phyloP scores from a whole-genome alignment of 129 eudicot species.

The Calendula officinalis region DNA sequence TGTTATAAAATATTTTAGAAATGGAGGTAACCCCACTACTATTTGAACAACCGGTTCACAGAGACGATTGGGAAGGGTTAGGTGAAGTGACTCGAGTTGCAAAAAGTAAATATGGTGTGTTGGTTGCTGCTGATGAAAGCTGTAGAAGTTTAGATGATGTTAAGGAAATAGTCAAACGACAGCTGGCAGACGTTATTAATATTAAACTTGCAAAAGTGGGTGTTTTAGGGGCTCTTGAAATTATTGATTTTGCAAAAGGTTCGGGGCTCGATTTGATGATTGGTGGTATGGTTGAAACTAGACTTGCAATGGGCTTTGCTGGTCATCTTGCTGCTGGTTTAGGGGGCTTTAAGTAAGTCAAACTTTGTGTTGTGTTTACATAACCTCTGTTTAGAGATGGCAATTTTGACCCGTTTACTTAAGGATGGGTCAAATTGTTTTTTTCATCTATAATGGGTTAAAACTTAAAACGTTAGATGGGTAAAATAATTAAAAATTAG shows the following conservation, averaged over 20 bases:
- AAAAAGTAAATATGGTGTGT: slow-evolving; percentile 67
- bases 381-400: background rate
- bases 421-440: no score
- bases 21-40: slow-evolving; percentile 84
- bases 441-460: no score
- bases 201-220: slow-evolving; percentile 92
- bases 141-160: slow-evolving; percentile 81
- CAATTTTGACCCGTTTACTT: no score
- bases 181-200: slow-evolving; percentile 80
- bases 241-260: slow-evolving; percentile 63
- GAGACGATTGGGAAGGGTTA: slow-evolving; percentile 92
- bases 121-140: slow-evolving; percentile 96
- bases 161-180: slow-evolving; percentile 50
- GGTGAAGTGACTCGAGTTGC: slow-evolving; percentile 66
- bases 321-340: slow-evolving; percentile 97
- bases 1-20: slow-evolving; percentile 38
- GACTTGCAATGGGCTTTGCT: slow-evolving; percentile 98
- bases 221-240: slow-evolving; percentile 83
- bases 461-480: no score
- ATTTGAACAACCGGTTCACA: slow-evolving; percentile 95
- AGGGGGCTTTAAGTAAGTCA: slow-evolving; percentile 82
- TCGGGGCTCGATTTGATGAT: slow-evolving; percentile 88
- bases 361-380: background rate
- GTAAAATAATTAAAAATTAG: no score
- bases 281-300: slow-evolving; percentile 98